Evolutionary conservation across 2,329 filamentous ascomycete genomes (phyloP).

Genomic region (Colletotrichum orchidophilum): DNA sequence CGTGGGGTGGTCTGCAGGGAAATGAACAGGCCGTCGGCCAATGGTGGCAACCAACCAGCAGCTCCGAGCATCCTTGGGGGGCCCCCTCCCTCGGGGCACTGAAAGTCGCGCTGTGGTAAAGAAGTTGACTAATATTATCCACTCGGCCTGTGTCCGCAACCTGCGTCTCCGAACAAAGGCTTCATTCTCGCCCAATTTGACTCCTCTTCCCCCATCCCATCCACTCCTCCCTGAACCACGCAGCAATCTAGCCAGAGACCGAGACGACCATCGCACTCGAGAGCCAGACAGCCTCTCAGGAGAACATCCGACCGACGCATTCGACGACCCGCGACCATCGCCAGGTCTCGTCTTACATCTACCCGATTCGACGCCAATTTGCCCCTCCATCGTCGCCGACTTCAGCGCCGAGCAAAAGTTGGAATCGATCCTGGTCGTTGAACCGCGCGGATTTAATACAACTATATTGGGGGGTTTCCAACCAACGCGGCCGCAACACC

Average conservation of each 20-base stretch:
- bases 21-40: constrained; percentile 17
- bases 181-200: constrained; percentile 33
- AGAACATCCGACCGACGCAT: background rate
- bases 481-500: constrained; percentile 12
- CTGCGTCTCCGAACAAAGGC: constrained; percentile 30
- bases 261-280: constrained; percentile 9
- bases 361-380: background rate
- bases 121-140: constrained; percentile 34
- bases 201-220: constrained; percentile 32
- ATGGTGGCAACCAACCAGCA: constrained; percentile 19
- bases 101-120: constrained; percentile 33
- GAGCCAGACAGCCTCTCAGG: background rate
- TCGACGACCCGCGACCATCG: background rate
- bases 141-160: constrained; percentile 28
- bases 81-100: background rate
- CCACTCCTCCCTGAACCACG: constrained; percentile 29
- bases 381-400: constrained; percentile 18
- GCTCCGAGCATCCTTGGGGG: constrained; percentile 12
- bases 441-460: constrained; percentile 10
- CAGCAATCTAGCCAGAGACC: constrained; percentile 11
- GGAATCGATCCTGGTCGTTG: constrained; percentile 7
- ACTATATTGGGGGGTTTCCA: constrained; percentile 2
- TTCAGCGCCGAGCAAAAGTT: constrained; percentile 14
- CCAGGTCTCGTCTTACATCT: background rate
- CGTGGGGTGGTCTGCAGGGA: constrained; percentile 23